phyloP scores from a whole-genome alignment of 441 rosid genomes.

The Euphorbia schlechtendalii region DNA sequence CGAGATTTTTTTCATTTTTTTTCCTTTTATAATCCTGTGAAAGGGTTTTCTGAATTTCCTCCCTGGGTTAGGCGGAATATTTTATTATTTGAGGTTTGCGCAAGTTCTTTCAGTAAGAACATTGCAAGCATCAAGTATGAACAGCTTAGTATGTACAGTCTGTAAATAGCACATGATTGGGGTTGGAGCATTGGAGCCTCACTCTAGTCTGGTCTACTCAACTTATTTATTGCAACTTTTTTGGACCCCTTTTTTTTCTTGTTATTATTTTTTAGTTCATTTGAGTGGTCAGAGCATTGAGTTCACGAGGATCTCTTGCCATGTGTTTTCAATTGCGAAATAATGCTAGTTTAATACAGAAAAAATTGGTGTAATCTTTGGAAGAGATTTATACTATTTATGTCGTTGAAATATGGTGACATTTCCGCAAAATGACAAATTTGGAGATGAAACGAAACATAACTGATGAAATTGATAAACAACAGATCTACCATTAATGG shows the following conservation, averaged over 20 bases:
- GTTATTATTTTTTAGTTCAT: neutral
- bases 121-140: neutral
- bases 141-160: neutral
- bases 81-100: conserved; percentile 6
- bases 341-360: neutral
- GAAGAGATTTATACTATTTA: neutral
- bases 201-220: conserved; percentile 2
- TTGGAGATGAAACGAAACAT: neutral
- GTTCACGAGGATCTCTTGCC: neutral
- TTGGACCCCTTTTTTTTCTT: neutral
- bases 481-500: neutral
- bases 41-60: conserved; percentile 7
- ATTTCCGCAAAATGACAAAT: neutral
- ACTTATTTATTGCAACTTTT: conserved; percentile 3
- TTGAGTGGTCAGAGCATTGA: neutral
- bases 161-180: conserved; percentile 23
- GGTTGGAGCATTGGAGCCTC: conserved; percentile 9
- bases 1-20: neutral
- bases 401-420: neutral
- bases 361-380: neutral
- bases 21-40: neutral
- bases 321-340: neutral
- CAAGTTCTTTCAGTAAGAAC: neutral
- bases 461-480: neutral
- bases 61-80: conserved; percentile 2